Evolutionary conservation across 2,329 filamentous ascomycete genomes (phyloP), one percentile per base, ranked within the genome.

Genomic region (Fusarium miscanthi): DNA sequence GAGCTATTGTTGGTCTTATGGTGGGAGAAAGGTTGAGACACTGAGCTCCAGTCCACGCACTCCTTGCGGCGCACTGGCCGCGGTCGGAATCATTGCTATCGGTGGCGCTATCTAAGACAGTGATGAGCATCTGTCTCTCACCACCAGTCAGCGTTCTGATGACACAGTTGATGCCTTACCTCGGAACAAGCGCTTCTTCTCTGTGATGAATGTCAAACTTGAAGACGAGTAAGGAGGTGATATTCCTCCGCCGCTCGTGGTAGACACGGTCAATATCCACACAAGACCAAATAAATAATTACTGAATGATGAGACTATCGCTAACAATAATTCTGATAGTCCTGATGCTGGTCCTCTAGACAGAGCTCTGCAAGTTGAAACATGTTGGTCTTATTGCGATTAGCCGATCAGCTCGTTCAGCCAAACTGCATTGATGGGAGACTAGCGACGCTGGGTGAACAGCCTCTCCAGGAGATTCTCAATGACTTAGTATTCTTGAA

Each of bases 261-360:
- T 49, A 33, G 46, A 49, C 30, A 49, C 46, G 7, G n/a, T 5
- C 3, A 4, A 6, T 12, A 23, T 0, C 2, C n/a, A 33, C 21
- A 25, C 35, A 49, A 5, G 4, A 23, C 31, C 46, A 23, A 8
- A 16, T 17, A 9, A 12, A 9, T 21, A 16, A n/a, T 19, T n/a
- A 10, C 21, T 6, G 3, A 14, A 23, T 9, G 14, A 12, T 6
- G 35, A 23, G 2, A 13, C 3, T 10, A 3, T 5, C 30, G 4
- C 14, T 23, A 17, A 1, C 2, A 11, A 6, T 10, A 11, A n/a
- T 23, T 13, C n/a, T 49, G 21, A 23, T 16, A 6, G 5, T 19
- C 13, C 31, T 12, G 5, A 17, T 23, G 11, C 46, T 7, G 31
- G n/a, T 19, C n/a, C 31, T 2, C 4, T 51, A 4, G 46, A 31